Evolutionary conservation across 2,329 filamentous ascomycete genomes (phyloP).

Genomic region (Apiospora aurea): DNA sequence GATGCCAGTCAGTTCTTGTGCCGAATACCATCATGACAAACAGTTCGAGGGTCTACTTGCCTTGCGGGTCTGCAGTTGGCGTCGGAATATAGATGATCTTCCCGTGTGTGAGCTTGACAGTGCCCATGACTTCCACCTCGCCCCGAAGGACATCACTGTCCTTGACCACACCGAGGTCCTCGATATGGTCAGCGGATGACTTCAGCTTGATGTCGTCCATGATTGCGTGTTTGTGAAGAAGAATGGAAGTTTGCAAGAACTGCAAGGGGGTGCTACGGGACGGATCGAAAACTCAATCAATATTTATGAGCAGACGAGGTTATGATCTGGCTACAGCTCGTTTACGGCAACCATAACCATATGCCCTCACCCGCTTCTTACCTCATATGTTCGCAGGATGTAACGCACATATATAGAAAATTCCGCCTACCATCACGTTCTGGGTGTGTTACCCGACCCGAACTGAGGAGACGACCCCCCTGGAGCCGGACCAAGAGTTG

Average conservation of each 20-base stretch:
- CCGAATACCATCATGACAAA: too few species aligned
- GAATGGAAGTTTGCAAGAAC: too few species aligned
- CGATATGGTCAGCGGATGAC: constrained; percentile 12
- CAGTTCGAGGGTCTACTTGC: constrained; percentile 23
- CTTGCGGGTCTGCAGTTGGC: constrained; percentile 43
- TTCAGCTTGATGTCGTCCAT: constrained; percentile 11
- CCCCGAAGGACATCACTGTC: not conserved
- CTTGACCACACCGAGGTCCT: not conserved
- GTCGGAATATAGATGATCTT: constrained; percentile 44
- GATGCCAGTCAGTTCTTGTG: not conserved
- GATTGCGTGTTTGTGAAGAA: not conserved
- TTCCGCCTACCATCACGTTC: not conserved
- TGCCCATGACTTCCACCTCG: constrained; percentile 30
- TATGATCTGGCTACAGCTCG: not conserved
- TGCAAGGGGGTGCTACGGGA: not conserved
- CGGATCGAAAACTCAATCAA: not conserved
- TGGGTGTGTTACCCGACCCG: not conserved
- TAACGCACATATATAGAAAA: not conserved
- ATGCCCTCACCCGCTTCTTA: not conserved
- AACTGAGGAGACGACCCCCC: not conserved
- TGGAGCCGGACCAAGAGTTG: not conserved
- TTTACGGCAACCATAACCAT: not conserved
- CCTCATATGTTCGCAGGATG: not conserved
- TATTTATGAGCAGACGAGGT: not conserved
- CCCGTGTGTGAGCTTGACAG: constrained; percentile 41